Evolutionary conservation across 2,329 filamentous ascomycete genomes (phyloP), one percentile per base, ranked within the genome.

Genomic region (Raffaelea ambrosiae): DNA sequence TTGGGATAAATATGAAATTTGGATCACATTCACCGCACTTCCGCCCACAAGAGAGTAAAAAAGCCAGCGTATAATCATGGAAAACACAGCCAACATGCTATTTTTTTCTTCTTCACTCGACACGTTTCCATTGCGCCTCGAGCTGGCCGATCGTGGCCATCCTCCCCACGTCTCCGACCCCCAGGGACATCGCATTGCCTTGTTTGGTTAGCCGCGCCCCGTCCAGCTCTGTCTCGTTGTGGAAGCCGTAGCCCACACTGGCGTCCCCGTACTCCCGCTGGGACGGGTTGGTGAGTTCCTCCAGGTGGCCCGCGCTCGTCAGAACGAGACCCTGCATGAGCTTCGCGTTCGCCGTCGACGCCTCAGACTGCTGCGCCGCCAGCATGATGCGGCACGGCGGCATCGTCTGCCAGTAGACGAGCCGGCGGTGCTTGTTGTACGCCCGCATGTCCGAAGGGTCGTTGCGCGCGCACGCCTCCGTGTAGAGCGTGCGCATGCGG

Each of bases 401-500:
- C 35, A 38, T 38, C 8, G 35, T 38, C 35, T 38, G 35, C 35
- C 35, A 38, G 18, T 38, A 38, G 35, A 38, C 18, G 35, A 38
- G 8, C 5, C 35, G 35, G 5, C 35, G 35, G 8, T 38, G 13
- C 5, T 5, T 14, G 18, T 9, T n/a, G 35, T 38, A 38, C 16
- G 13, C 14, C 7, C 35, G 35, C 8, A 38, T 9, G 13, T 9
- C 35, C 16, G 35, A 10, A 10, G 35, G 8, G 18, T 38, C 18
- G 7, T 19, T 5, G 8, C 8, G 5, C 14, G 5, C 8, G 18
- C 35, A 38, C 7, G 35, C 35, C 16, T 38, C 18, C 2, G 4
- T 10, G 42, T 46, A 67, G 54, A 64, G 58, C 2, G 46, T 54
- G 19, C 66, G 64, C 63, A 68, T 67, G 4, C 65, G 60, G 1